These are phyloP conservation scores for Leucoagaricus sp. DNA, from an alignment of 1,284 basidiomycete genomes.

Conservation along the genomic window DNA sequence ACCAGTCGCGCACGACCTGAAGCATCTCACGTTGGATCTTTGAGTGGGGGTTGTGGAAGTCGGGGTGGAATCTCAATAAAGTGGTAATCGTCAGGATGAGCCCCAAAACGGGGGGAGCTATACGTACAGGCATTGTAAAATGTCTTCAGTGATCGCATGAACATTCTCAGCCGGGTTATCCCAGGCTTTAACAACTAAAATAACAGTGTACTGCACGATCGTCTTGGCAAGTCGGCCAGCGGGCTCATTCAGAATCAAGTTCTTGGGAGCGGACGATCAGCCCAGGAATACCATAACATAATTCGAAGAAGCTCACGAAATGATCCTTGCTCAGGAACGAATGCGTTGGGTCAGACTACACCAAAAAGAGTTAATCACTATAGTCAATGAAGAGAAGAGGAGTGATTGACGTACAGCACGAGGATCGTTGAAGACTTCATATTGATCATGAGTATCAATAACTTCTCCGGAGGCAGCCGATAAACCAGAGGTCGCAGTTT, in stretches of 20 bases:
- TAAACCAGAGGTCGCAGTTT: conserved; percentile 65
- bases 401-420: conserved; percentile 52
- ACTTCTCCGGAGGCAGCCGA: conserved; percentile 70
- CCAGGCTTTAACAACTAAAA: conserved; percentile 81
- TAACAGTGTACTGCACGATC: conserved; percentile 66
- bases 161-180: conserved; percentile 68
- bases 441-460: conserved; percentile 80
- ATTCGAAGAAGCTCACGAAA: conserved; percentile 51
- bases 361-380: neutral
- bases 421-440: conserved; percentile 81
- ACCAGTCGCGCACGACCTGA: conserved; percentile 62
- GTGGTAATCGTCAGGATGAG: neutral
- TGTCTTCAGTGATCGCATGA: conserved; percentile 62
- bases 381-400: neutral
- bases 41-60: conserved; percentile 72
- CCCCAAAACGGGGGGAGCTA: neutral
- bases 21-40: conserved; percentile 83
- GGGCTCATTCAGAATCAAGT: conserved; percentile 77
- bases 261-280: conserved; percentile 36
- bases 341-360: conserved; percentile 82
- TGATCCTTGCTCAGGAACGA: conserved; percentile 83
- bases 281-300: neutral
- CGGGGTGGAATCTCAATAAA: conserved; percentile 76
- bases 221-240: conserved; percentile 75
- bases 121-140: conserved; percentile 72